These are phyloP conservation scores for Panicum hallii DNA, from an alignment of 202 grass and related monocot genomes.

Conservation along the genomic window DNA sequence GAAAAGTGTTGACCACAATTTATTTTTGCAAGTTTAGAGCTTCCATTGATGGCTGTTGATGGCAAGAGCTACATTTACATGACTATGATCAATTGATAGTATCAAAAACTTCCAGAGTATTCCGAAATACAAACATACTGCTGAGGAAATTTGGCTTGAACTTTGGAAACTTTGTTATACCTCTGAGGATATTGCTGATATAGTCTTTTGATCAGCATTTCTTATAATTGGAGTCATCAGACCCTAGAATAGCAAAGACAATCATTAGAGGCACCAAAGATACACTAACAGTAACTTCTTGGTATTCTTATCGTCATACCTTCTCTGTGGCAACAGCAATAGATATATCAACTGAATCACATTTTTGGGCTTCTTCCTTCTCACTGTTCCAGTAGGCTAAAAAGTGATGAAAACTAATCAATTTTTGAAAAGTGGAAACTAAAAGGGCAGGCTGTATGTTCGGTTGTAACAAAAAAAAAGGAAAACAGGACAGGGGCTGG, in stretches of 20 bases:
- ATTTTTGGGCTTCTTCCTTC: slow-evolving; percentile 73
- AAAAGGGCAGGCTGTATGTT: not conserved
- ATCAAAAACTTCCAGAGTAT: slow-evolving; percentile 15
- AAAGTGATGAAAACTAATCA: slow-evolving; percentile 45
- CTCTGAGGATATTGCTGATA: slow-evolving; percentile 95
- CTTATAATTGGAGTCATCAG: slow-evolving; percentile 97
- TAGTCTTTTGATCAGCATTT: slow-evolving; percentile 94
- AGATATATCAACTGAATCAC: slow-evolving; percentile 90
- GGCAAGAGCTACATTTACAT: slow-evolving; percentile 17
- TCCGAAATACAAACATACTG: slow-evolving; percentile 27
- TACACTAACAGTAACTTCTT: slow-evolving; percentile 20
- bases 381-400: slow-evolving; percentile 81
- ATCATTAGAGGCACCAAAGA: slow-evolving; percentile 35
- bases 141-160: slow-evolving; percentile 33
- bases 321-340: slow-evolving; percentile 97
- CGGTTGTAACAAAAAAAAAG: not conserved
- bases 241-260: slow-evolving; percentile 58
- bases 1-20: not conserved
- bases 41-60: slow-evolving; percentile 34
- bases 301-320: slow-evolving; percentile 36
- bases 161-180: slow-evolving; percentile 49
- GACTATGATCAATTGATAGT: slow-evolving; percentile 7
- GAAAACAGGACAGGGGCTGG: not conserved
- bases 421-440: slow-evolving; percentile 6
- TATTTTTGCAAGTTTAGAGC: slow-evolving; percentile 25